These are phyloP conservation scores for Vinca minor DNA, from an alignment of 257 asterid species.

Conservation along the genomic window DNA sequence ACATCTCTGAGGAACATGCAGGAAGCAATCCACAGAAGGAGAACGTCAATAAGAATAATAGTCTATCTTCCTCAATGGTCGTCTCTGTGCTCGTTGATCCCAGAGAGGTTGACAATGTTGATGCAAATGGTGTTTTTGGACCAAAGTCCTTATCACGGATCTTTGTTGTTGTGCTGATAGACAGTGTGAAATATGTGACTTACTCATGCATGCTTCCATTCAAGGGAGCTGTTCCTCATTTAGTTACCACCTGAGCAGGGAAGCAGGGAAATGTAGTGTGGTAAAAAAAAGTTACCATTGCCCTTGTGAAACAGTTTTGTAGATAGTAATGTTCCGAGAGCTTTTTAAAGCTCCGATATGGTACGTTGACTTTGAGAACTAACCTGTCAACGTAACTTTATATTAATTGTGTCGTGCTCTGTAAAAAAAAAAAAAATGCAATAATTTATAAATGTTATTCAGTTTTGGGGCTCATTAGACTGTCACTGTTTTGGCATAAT, in stretches of 20 bases:
- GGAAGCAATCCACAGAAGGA: constrained; percentile 38
- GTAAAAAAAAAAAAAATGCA: constrained; percentile 6
- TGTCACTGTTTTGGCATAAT: too few species aligned
- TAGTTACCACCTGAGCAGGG: constrained; percentile 52
- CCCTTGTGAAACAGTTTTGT: constrained; percentile 44
- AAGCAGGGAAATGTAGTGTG: not conserved
- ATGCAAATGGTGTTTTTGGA: constrained; percentile 71
- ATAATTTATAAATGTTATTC: not conserved
- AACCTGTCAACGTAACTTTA: too few species aligned
- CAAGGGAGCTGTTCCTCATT: constrained; percentile 57
- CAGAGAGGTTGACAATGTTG: constrained; percentile 66
- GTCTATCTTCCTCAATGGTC: constrained; percentile 65
- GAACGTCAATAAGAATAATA: constrained; percentile 32
- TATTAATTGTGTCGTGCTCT: not conserved
- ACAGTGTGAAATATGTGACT: constrained; percentile 84
- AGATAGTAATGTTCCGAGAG: constrained; percentile 27
- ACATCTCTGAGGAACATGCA: constrained; percentile 41
- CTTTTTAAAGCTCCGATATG: not conserved
- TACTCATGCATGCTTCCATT: constrained; percentile 92
- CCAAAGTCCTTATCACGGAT: constrained; percentile 65
- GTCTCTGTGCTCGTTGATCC: constrained; percentile 96
- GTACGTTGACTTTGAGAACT: not conserved
- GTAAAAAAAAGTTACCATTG: not conserved
- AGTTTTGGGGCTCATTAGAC: too few species aligned
- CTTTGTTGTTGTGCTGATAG: constrained; percentile 77